Base-by-base conservation (phyloP, 345 rosid species). In the Erodium maritimum region DNA sequence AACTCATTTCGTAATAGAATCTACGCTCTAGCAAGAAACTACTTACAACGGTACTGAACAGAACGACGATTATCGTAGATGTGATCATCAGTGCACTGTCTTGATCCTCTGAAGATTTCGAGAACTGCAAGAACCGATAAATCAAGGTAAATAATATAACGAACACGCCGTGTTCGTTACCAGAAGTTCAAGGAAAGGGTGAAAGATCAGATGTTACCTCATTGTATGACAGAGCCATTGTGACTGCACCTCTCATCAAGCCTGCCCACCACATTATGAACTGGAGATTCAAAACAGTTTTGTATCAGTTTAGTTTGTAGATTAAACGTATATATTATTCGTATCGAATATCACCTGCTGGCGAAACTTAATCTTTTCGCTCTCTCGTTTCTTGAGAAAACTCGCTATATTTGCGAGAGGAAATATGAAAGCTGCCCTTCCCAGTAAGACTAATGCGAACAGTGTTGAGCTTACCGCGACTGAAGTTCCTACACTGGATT, bases 181-280 rank as follows among this genome's bases (percentile, higher is more conserved):
- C 20, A 23, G 23, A 37, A 21, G 3, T 50, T 5, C 4, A 7
- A 60, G 17, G 21, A 17, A 21, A 19, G n/a, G n/a, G 2, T 2
- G 21, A 1, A 21, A 11, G 21, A 19, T 8, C 21, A 59, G n/a
- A 20, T 29, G 20, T 53, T 56, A 77, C 89, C 81, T 79, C 58
- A 37, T 75, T 77, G 37, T 70, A 86, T 21, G 89, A 80, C 60
- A 86, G 60, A 22, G 94, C 94, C 61, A 81, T 71, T 0, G 94
- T 80, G 21, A 86, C 85, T 11, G 94, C 89, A 52, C 94, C 89
- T 81, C 94, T 74, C 83, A 82, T 74, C 11, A 86, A 69, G 65
- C 89, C 94, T 34, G 94, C 89, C 83, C 89, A 86, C 94, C 89
- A 83, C 71, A 80, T 81, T 56, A 81, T 73, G 61, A 83, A 79